phyloP scores from a whole-genome alignment of 495 filamentous ascomycete species.

The Barbatosphaeria neglecta region DNA sequence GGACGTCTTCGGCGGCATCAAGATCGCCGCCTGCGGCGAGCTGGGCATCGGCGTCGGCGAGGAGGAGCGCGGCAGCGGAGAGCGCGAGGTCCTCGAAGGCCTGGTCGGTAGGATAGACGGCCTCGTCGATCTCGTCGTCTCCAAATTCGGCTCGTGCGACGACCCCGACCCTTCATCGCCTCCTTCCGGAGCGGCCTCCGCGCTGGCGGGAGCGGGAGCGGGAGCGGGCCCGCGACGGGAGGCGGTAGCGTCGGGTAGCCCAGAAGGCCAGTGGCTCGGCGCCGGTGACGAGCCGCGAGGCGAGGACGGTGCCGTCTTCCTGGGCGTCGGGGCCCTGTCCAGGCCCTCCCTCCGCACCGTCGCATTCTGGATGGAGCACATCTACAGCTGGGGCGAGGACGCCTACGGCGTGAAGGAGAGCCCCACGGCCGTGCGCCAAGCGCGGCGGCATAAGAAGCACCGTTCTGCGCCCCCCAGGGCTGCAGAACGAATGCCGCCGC shows the following conservation, averaged over 20 bases:
- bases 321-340: conserved; percentile 59
- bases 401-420: conserved; percentile 75
- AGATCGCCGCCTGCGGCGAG: conserved; percentile 82
- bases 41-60: conserved; percentile 89
- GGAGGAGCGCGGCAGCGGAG: conserved; percentile 84
- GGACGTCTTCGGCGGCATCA: conserved; percentile 70
- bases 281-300: conserved; percentile 47
- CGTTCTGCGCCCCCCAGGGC: neutral
- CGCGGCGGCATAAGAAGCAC: neutral
- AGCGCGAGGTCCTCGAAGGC: conserved; percentile 82
- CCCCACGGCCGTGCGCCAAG: conserved; percentile 41
- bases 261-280: conserved; percentile 50
- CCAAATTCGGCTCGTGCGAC: conserved; percentile 58
- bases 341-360: conserved; percentile 53
- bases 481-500: no score
- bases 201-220: neutral
- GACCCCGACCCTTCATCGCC: neutral
- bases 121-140: conserved; percentile 76
- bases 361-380: conserved; percentile 71
- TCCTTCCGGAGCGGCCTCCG: no score
- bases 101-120: conserved; percentile 57
- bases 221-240: conserved; percentile 4
- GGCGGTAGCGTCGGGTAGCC: conserved; percentile 5
- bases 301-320: conserved; percentile 74
- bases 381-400: conserved; percentile 64